These are phyloP conservation scores for Aspergillus affinis DNA, from an alignment of 495 filamentous ascomycete genomes.

Conservation along the genomic window DNA sequence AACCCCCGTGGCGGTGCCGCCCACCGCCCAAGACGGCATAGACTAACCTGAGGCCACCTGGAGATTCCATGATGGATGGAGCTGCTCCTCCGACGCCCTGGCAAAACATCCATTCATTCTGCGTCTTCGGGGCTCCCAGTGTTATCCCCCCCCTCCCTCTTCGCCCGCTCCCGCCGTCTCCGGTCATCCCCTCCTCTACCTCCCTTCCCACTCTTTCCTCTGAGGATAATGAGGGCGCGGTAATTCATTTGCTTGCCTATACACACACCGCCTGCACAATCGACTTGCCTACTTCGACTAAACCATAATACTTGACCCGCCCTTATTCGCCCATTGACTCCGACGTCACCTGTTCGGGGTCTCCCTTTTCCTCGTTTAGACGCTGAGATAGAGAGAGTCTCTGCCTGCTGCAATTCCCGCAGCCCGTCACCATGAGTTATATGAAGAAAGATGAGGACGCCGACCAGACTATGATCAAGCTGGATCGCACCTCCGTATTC, in stretches of 20 bases:
- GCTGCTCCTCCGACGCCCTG: slow-evolving; percentile 14
- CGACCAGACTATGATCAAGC: slow-evolving; percentile 87
- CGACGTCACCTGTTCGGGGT: slow-evolving; percentile 20
- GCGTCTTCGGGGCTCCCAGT: slow-evolving; percentile 8
- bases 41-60: slow-evolving; percentile 44
- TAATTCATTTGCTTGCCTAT: slow-evolving; percentile 16
- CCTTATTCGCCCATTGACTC: slow-evolving; percentile 28
- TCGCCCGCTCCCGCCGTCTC: slow-evolving; percentile 8
- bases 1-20: slow-evolving; percentile 15
- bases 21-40: slow-evolving; percentile 39
- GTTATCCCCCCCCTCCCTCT: slow-evolving; percentile 6
- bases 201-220: slow-evolving; percentile 2
- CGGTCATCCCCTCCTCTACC: slow-evolving; percentile 8
- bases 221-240: slow-evolving; percentile 35
- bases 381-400: slow-evolving; percentile 18
- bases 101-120: slow-evolving; percentile 20
- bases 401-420: slow-evolving; percentile 38
- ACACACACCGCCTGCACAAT: slow-evolving; percentile 22
- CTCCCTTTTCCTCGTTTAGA: slow-evolving; percentile 2
- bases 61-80: slow-evolving; percentile 32
- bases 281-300: slow-evolving; percentile 17
- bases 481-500: slow-evolving; percentile 97
- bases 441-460: slow-evolving; percentile 98
- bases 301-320: slow-evolving; percentile 26
- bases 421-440: slow-evolving; percentile 74